Percentiles rank a stretch among this genome's conserved stretches.
These are phyloP conservation scores for Clavispora carvajalis DNA, from an alignment of 805 yeast genomes.

Conservation along the genomic window DNA sequence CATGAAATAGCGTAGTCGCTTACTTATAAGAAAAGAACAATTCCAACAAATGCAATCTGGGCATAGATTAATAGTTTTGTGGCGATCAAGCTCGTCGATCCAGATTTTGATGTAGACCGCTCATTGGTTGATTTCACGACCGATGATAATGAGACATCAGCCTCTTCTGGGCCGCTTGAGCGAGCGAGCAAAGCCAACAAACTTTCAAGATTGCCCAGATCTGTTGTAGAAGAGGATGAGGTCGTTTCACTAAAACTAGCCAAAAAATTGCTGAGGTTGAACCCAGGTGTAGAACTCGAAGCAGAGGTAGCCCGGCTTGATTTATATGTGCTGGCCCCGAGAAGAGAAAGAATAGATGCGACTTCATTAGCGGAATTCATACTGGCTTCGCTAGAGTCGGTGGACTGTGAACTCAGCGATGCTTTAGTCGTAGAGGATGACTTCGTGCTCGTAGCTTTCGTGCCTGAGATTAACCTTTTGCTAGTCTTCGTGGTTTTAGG, in stretches of 20 bases:
- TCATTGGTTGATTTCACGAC: neutral
- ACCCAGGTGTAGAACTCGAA: neutral
- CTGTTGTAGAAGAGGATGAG: constrained; percentile 1
- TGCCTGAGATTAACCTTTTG: constrained; percentile 1
- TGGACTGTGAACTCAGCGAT: neutral
- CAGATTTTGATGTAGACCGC: neutral
- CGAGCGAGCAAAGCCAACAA: neutral
- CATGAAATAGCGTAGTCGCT: too few relatives aligned
- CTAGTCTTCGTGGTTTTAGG: constrained; percentile 6
- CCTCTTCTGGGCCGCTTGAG: neutral
- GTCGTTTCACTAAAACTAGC: constrained; percentile 5
- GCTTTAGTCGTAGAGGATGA: neutral
- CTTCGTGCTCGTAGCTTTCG: neutral
- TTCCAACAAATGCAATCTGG: constrained; percentile 5
- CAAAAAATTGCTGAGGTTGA: constrained; percentile 3
- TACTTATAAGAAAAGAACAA: neutral
- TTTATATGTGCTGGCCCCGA: constrained; percentile 5
- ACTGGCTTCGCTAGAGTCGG: neutral
- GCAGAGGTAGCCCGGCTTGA: neutral
- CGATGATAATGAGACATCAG: neutral
- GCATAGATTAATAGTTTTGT: constrained; percentile 4
- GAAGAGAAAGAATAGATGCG: constrained; percentile 10
- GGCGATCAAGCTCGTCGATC: neutral
- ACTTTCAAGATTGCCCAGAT: neutral
- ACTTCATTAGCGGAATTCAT: constrained; percentile 8